A percentile compares a stretch with the other conserved stretches of the same genome.
Evolutionary conservation across 306 rosid genomes (phyloP).

Genomic region (Heteromeles arbutifolia): DNA sequence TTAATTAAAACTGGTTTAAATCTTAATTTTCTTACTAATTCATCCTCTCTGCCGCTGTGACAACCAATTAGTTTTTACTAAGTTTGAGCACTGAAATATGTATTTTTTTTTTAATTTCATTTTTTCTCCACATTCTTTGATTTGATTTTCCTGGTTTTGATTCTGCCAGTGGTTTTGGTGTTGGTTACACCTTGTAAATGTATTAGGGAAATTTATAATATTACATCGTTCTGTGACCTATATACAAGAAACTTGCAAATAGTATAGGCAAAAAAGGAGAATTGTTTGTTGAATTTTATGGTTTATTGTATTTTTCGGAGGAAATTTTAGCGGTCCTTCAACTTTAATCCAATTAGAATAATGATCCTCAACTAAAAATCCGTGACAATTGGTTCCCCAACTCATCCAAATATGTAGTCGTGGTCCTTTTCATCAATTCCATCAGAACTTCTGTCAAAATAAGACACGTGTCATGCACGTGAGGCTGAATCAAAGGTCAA

Average conservation of each 20-base stretch:
- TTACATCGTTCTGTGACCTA: background rate
- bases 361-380: too few species aligned
- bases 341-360: too few species aligned
- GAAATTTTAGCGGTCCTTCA: too few species aligned
- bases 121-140: conserved; percentile 1
- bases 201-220: conserved; percentile 6
- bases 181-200: background rate
- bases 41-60: conserved; percentile 35
- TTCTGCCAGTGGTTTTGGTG: conserved; percentile 7
- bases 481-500: too few species aligned
- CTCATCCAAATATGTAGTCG: too few species aligned
- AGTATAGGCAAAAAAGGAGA: too few species aligned
- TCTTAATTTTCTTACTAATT: background rate
- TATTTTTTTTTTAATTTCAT: background rate
- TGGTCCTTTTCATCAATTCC: too few species aligned
- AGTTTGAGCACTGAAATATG: conserved; percentile 33
- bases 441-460: too few species aligned
- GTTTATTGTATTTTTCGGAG: too few species aligned
- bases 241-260: background rate
- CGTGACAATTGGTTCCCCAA: too few species aligned
- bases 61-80: conserved; percentile 23
- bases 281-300: too few species aligned
- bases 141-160: conserved; percentile 15
- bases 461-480: too few species aligned
- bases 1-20: conserved; percentile 3